Evolutionary conservation across 306 rosid genomes (phyloP), one percentile per base, ranked within the genome.

Genomic region (Cucurbita moschata): DNA sequence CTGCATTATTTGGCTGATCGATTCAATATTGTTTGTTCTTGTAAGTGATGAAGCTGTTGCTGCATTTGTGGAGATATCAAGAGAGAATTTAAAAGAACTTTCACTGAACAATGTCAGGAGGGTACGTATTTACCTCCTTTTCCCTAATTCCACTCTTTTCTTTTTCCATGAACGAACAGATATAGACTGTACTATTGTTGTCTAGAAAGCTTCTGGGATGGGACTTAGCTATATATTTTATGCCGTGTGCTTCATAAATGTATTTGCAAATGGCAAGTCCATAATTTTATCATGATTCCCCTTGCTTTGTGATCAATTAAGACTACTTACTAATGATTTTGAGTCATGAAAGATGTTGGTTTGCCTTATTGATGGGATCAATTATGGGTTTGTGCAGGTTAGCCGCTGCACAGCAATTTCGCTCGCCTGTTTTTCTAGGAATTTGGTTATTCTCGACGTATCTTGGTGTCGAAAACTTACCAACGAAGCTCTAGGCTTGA

Each of bases 1-100:
- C 55, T 47, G 56, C 19, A 21, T 11, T 46, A 47, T 46, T 46
- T 46, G 40, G 40, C 55, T 67, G 73, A 46, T 42, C 7, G 37
- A 66, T 43, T 21, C 37, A 19, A 43, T 42, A 19, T 67, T 6
- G 1, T 35, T 72, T 81, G 40, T 74, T 74, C 40, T 49, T 67
- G 77, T 51, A 75, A 93, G 98, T 79, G 98, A 94, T 78, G 91
- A 87, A 75, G 88, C 96, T 63, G 74, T 94, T 77, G 95, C 95
- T 70, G 97, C 95, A 23, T 91, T 87, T 74, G 53, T 94, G 73
- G 89, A 84, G 79, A 82, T 79, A n/a, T 74, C 62, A 37, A 97
- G 92, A 76, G 86, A 63, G 67, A 59, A 53, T 73, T 80, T 94
- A 68, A 78, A 75, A 72, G 95, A 91, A 77, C 88, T 94, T 82